These are phyloP conservation scores for Auriculariales sp. DNA, from an alignment of 768 basidiomycete genomes.

Conservation along the genomic window DNA sequence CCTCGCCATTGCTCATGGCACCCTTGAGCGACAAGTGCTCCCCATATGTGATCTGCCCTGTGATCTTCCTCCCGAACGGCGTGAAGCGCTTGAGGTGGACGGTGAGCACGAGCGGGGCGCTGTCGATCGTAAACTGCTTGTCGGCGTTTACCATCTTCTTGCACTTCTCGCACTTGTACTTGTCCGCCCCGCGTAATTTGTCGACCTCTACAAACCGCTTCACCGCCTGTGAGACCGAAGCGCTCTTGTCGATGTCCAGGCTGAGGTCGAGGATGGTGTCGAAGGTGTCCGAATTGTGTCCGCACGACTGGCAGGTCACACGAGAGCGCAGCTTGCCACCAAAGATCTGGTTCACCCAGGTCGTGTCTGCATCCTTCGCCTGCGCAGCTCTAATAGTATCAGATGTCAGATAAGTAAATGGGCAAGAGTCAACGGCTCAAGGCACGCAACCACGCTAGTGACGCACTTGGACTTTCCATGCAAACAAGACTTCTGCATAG, in stretches of 20 bases:
- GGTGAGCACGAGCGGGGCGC: conserved; percentile 78
- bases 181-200: conserved; percentile 75
- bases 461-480: conserved; percentile 57
- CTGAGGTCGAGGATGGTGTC: conserved; percentile 91
- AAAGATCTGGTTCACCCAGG: conserved; percentile 91
- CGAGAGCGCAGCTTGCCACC: conserved; percentile 85
- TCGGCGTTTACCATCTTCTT: conserved; percentile 81
- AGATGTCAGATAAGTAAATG: not conserved
- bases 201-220: conserved; percentile 73
- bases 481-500: conserved; percentile 73
- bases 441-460: not conserved
- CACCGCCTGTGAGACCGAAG: conserved; percentile 55
- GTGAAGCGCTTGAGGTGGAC: conserved; percentile 94
- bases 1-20: conserved; percentile 70
- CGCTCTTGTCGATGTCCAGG: conserved; percentile 63
- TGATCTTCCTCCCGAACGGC: conserved; percentile 77
- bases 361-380: conserved; percentile 63
- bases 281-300: conserved; percentile 86
- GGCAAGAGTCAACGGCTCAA: not conserved
- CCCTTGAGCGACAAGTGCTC: conserved; percentile 56
- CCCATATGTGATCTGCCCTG: conserved; percentile 62
- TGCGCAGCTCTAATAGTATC: conserved; percentile 13
- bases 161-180: conserved; percentile 99
- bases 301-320: conserved; percentile 72
- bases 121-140: conserved; percentile 79